Percentiles rank a stretch among this genome's conserved stretches.
These are phyloP conservation scores for Urtica urens DNA, from an alignment of 306 rosid genomes.

Conservation along the genomic window DNA sequence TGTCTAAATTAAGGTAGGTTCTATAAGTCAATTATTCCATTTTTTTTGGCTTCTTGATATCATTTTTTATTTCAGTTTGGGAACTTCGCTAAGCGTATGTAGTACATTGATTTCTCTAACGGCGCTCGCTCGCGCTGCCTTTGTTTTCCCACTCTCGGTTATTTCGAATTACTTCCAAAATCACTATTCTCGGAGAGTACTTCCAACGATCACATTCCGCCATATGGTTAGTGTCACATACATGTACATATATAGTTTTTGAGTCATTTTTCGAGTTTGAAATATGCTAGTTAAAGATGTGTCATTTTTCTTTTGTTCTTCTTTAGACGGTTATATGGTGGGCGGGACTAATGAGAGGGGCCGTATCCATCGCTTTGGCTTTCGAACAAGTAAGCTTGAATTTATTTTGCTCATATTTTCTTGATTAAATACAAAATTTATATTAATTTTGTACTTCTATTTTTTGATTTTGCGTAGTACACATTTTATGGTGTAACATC, in stretches of 20 bases:
- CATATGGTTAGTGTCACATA: slow-evolving; percentile 43
- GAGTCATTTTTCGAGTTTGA: background rate
- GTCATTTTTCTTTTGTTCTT: background rate
- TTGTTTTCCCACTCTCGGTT: slow-evolving; percentile 75
- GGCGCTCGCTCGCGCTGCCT: slow-evolving; percentile 72
- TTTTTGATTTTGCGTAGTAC: slow-evolving; percentile 66
- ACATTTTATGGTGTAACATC: slow-evolving; percentile 65
- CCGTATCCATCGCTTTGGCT: slow-evolving; percentile 89
- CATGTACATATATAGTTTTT: background rate
- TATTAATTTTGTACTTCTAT: background rate
- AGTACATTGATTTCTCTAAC: slow-evolving; percentile 42
- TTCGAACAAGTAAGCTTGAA: slow-evolving; percentile 51
- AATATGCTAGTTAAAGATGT: background rate
- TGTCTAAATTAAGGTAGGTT: slow-evolving; percentile 66
- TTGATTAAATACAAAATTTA: background rate
- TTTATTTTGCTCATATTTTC: background rate
- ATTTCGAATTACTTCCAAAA: slow-evolving; percentile 49
- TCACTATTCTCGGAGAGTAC: slow-evolving; percentile 19
- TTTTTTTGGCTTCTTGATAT: background rate
- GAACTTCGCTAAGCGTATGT: slow-evolving; percentile 44
- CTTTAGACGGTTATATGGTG: slow-evolving; percentile 72
- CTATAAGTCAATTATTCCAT: slow-evolving; percentile 13
- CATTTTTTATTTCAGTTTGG: slow-evolving; percentile 31
- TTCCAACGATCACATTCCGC: slow-evolving; percentile 35
- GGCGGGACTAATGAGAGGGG: slow-evolving; percentile 95